These are phyloP conservation scores for Vitis hybrid DNA, from an alignment of 177 flowering plant species.

Conservation along the genomic window DNA sequence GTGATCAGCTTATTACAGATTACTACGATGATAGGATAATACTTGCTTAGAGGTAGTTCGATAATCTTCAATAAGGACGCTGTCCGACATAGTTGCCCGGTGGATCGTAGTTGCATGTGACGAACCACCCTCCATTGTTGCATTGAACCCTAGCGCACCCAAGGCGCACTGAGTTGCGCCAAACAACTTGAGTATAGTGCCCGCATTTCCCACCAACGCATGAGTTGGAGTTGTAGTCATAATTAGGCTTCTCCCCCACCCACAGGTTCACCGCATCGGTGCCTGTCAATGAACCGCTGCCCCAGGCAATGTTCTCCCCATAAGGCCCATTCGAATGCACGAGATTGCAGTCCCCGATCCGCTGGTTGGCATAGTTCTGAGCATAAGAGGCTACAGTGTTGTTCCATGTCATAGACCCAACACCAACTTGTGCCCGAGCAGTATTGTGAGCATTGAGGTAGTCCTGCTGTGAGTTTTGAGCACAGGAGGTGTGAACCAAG, in stretches of 20 bases:
- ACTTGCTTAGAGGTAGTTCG: no score
- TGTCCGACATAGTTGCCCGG: slow-evolving; percentile 6
- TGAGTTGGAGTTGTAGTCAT: slow-evolving; percentile 26
- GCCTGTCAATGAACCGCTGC: slow-evolving; percentile 24
- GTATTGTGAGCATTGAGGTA: slow-evolving; percentile 16
- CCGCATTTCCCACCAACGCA: slow-evolving; percentile 13
- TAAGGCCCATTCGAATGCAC: slow-evolving; percentile 41
- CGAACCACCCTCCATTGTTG: neutral
- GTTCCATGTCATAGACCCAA: slow-evolving; percentile 15
- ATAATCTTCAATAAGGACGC: slow-evolving; percentile 10
- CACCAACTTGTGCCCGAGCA: slow-evolving; percentile 15
- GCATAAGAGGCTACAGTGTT: slow-evolving; percentile 5
- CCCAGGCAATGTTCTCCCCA: slow-evolving; percentile 45
- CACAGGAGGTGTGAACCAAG: no score
- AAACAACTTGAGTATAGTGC: slow-evolving; percentile 15
- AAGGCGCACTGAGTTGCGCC: slow-evolving; percentile 17
- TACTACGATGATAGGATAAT: no score
- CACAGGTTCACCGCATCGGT: slow-evolving; percentile 39
- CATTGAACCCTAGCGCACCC: slow-evolving; percentile 16
- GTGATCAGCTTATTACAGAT: no score
- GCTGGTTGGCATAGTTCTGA: slow-evolving; percentile 13
- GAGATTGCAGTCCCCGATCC: slow-evolving; percentile 10
- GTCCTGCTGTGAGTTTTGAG: no score
- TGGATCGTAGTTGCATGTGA: slow-evolving; percentile 17
- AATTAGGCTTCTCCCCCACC: slow-evolving; percentile 32